phyloP scores from a whole-genome alignment of 78 protist genomes.

The Chrysochromulina tobinii region DNA sequence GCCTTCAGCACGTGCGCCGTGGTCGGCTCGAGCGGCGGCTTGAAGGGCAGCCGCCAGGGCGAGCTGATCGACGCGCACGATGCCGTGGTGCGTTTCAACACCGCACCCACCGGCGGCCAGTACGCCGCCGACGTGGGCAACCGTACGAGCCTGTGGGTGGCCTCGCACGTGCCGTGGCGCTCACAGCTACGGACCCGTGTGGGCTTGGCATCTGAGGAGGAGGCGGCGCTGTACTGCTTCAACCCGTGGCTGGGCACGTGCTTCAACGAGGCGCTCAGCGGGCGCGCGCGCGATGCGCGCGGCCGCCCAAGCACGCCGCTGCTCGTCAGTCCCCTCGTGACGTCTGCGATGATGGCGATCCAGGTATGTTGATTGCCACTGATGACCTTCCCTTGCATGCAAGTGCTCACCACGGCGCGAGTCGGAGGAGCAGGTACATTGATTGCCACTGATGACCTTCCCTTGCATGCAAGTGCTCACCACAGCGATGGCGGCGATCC shows the following conservation, averaged over 20 bases:
- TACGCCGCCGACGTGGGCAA: background rate
- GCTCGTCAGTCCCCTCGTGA: too few species aligned
- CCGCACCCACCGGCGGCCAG: background rate
- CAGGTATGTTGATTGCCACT: too few species aligned
- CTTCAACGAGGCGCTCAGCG: background rate
- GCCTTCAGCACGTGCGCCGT: background rate
- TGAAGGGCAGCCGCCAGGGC: background rate
- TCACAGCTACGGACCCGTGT: too few species aligned
- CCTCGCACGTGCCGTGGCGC: background rate
- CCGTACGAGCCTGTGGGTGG: background rate
- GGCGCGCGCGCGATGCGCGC: background rate
- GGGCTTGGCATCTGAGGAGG: too few species aligned
- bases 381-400: background rate
- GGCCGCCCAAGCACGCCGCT: too few species aligned
- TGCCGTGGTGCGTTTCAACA: background rate
- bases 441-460: too few species aligned
- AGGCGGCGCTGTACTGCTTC: background rate
- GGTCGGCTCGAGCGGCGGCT: background rate
- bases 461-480: background rate
- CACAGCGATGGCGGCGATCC: background rate
- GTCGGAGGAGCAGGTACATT: too few species aligned
- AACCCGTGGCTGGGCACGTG: background rate
- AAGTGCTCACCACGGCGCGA: background rate
- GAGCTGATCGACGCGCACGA: constrained; percentile 5
- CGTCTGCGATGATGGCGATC: too few species aligned